Percentiles rank a stretch among this genome's conserved stretches.
Evolutionary conservation across 179 eudicot species (phyloP).

Genomic region (Carnegiea gigantea): DNA sequence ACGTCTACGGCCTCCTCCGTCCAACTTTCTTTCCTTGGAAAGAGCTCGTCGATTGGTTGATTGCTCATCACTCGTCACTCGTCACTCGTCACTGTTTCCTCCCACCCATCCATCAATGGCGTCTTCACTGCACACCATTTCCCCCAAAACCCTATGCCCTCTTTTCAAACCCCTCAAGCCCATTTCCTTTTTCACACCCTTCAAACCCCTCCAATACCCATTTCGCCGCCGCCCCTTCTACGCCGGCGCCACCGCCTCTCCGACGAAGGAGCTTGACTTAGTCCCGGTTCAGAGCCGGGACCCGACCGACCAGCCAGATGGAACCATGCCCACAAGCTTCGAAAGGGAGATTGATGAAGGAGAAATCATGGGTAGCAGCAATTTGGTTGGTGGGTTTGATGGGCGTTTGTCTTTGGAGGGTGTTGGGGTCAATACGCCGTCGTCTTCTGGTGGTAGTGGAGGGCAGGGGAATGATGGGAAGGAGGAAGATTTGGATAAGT

Average conservation of each 20-base stretch:
- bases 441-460: constrained; percentile 24
- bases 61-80: not conserved
- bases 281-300: constrained; percentile 49
- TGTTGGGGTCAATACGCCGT: constrained; percentile 1
- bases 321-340: constrained; percentile 22
- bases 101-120: constrained; percentile 26
- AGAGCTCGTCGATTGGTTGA: not conserved
- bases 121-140: constrained; percentile 27
- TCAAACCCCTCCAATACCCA: not conserved
- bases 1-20: not conserved
- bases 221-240: constrained; percentile 26
- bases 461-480: constrained; percentile 30
- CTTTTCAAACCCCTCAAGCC: constrained; percentile 23
- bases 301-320: constrained; percentile 44
- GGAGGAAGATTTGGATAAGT: constrained; percentile 38
- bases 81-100: constrained; percentile 1
- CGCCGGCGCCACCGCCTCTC: constrained; percentile 35
- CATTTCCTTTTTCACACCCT: constrained; percentile 1
- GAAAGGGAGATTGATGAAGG: constrained; percentile 41
- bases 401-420: constrained; percentile 61
- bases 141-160: constrained; percentile 19
- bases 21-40: not conserved
- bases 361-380: constrained; percentile 21
- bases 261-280: constrained; percentile 26
- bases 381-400: constrained; percentile 55